Conservation (phyloP, 176 grass and related monocot genomes). For the Areca catechu region DNA sequence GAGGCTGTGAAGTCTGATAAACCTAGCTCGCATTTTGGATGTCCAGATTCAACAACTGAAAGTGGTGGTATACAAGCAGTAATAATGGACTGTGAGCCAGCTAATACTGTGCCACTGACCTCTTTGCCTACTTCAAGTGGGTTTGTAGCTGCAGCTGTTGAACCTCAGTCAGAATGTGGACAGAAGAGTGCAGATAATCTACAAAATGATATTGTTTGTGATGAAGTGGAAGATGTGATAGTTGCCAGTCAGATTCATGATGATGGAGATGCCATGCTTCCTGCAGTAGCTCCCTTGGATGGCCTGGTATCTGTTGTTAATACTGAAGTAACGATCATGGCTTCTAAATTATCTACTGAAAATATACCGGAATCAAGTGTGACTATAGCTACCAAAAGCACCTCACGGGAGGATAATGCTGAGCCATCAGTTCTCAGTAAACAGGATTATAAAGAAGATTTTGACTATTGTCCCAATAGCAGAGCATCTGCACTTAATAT, state of each 20-base stretch:
- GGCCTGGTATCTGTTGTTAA: background rate
- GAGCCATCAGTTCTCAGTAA: too few species aligned
- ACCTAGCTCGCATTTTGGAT: conserved; percentile 22
- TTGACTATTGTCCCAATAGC: too few species aligned
- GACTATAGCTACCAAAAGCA: too few species aligned
- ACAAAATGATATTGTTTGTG: background rate
- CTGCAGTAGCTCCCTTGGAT: background rate
- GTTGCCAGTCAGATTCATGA: conserved; percentile 3
- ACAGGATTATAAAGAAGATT: too few species aligned
- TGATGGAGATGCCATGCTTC: background rate
- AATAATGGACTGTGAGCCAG: background rate
- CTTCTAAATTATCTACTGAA: too few species aligned
- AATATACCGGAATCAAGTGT: too few species aligned
- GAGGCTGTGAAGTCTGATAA: conserved; percentile 42
- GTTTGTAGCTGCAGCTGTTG: background rate
- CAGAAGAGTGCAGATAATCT: conserved; percentile 1
- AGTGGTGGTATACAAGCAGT: conserved; percentile 22
- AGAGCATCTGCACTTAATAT: too few species aligned
- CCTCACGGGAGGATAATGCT: too few species aligned
- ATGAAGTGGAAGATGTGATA: background rate
- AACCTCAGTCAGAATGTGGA: conserved; percentile 2
- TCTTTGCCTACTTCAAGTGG: conserved; percentile 11
- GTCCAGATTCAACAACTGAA: conserved; percentile 26
- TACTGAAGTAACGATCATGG: too few species aligned
- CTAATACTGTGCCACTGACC: conserved; percentile 4